Evolutionary conservation across 192 early-diverging fungal species (phyloP).

Genomic region (Piromyces finnis): DNA sequence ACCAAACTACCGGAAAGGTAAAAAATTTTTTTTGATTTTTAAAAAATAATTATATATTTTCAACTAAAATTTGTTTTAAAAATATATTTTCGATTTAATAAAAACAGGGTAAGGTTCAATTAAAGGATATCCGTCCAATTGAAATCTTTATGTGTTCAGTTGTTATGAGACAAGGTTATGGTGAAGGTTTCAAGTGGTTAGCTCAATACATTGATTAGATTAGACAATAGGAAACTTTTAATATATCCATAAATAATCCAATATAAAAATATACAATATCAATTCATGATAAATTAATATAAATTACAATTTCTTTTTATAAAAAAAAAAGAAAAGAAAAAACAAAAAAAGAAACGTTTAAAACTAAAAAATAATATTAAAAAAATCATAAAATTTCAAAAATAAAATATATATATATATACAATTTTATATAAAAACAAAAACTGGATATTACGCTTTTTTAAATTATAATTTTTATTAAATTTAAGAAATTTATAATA

Average conservation of each 20-base stretch:
- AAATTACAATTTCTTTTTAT: too few species aligned
- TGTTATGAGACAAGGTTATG: slow-evolving; percentile 95
- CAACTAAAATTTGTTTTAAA: too few species aligned
- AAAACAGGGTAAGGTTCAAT: slow-evolving; percentile 64
- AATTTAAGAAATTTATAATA: background rate
- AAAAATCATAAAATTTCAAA: background rate
- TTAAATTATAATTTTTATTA: background rate
- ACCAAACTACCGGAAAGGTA: slow-evolving; percentile 93
- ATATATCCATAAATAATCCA: background rate
- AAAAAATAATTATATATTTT: too few species aligned
- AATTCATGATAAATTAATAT: too few species aligned
- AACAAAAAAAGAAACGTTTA: too few species aligned
- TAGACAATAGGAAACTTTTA: background rate
- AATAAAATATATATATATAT: background rate
- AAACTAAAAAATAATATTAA: background rate
- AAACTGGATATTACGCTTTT: background rate
- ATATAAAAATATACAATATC: background rate
- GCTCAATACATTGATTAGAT: slow-evolving; percentile 3
- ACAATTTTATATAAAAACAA: background rate
- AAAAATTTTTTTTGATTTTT: too few species aligned
- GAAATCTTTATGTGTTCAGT: slow-evolving; percentile 99
- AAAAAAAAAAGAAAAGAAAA: too few species aligned
- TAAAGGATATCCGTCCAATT: slow-evolving; percentile 86
- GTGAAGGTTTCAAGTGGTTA: slow-evolving; percentile 44
- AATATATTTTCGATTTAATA: too few species aligned